These are phyloP conservation scores for Geranium brycei DNA, from an alignment of 345 rosid species.

Conservation along the genomic window DNA sequence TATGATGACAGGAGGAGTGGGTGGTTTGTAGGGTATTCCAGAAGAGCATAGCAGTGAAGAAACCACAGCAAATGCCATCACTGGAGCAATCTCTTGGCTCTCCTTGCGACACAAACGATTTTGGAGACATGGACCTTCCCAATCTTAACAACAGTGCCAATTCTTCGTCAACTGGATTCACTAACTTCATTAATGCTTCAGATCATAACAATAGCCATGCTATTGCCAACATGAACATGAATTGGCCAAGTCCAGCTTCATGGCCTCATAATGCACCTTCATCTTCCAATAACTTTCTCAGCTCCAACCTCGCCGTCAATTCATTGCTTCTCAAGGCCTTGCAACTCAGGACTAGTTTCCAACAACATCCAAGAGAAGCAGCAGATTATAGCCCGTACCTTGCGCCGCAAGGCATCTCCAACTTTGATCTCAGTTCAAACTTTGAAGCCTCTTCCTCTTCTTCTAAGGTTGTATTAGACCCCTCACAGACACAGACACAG, in stretches of 20 bases:
- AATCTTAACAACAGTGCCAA: slow-evolving; percentile 20
- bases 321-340: slow-evolving; percentile 74
- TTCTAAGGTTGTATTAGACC: slow-evolving; percentile 27
- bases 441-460: slow-evolving; percentile 53
- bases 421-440: slow-evolving; percentile 21
- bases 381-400: slow-evolving; percentile 23
- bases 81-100: slow-evolving; percentile 69
- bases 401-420: slow-evolving; percentile 28
- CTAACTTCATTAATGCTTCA: slow-evolving; percentile 1
- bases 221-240: slow-evolving; percentile 8
- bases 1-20: slow-evolving; percentile 71
- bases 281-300: slow-evolving; percentile 52
- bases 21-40: slow-evolving; percentile 77
- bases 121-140: slow-evolving; percentile 58
- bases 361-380: slow-evolving; percentile 28
- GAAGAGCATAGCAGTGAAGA: slow-evolving; percentile 46
- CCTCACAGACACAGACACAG: slow-evolving; percentile 9
- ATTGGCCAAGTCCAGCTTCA: slow-evolving; percentile 17
- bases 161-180: slow-evolving; percentile 10
- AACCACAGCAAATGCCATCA: slow-evolving; percentile 43
- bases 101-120: slow-evolving; percentile 66
- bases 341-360: slow-evolving; percentile 45
- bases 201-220: slow-evolving; percentile 5
- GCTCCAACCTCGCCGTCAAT: slow-evolving; percentile 60
- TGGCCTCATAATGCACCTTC: slow-evolving; percentile 20